Base-by-base conservation (phyloP, 2,329 filamentous ascomycete species). In the Amauroascus niger region DNA sequence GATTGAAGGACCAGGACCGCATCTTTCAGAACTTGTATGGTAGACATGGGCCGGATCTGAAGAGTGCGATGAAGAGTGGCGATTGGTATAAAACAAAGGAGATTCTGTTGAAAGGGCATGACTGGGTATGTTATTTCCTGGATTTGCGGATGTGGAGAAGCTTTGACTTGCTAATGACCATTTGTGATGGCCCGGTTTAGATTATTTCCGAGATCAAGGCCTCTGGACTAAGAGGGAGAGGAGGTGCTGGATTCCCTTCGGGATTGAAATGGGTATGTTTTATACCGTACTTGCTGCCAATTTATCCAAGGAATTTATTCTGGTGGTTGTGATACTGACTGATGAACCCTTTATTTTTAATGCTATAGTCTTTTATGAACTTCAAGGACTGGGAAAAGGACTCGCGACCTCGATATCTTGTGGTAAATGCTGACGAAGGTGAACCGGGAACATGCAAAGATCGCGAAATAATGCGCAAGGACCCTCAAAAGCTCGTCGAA, bases 81-180 rank as follows among this genome's bases (percentile, higher is more conserved):
- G 93, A 97, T 73, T 98, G 93, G 93, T 83, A 98, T 78, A 95
- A 94, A 80, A 98, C 93, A 53, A 98, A 98, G 80, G 93, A 98
- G 71, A 98, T 98, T 55, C 73, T 98, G 56, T 75, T 88, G 63
- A 98, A 98, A 79, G 93, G 93, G 54, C 88, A 98, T 74, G 91
- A 98, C 66, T 98, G 93, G 84, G 81, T 83, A 71, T 62, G 55
- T 32, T 28, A 6, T 45, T 8, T 26, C 11, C n/a, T 46, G n/a
- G 28, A 14, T 13, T 33, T 13, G 2, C 13, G 7, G n/a, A 24
- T 26, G 9, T 20, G 1, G 24, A 4, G 14, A 1, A 5, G 11
- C 6, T 49, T 8, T n/a, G 67, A 59, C 48, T 39, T 45, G 24
- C 20, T 53, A 52, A 55, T 18, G 13, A 49, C 11, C 35, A 3